Percentiles rank a stretch among this genome's conserved stretches.
These are phyloP conservation scores for Phytophthora sansomeana DNA, from an alignment of 352 stramenopile species.

Conservation along the genomic window DNA sequence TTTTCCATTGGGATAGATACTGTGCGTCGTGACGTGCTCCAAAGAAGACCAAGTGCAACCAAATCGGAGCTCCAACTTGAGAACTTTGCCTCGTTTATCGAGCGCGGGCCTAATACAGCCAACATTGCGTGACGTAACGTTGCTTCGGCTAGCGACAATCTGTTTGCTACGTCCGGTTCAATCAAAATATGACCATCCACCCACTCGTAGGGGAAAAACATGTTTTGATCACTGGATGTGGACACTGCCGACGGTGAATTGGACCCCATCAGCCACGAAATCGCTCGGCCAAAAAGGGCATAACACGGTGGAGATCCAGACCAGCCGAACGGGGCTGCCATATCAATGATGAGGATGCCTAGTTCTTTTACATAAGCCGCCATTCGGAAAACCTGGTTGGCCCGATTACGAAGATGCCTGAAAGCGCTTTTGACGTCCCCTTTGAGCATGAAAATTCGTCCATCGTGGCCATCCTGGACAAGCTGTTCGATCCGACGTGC, in stretches of 20 bases:
- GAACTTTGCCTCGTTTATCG: conserved; percentile 39
- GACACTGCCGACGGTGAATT: too few relatives aligned
- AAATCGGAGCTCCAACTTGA: conserved; percentile 6
- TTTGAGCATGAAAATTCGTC: conserved; percentile 10
- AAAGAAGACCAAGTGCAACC: conserved; percentile 19
- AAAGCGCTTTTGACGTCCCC: conserved; percentile 24
- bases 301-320: conserved; percentile 18
- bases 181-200: too few relatives aligned
- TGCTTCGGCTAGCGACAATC: too few relatives aligned
- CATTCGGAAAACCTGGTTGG: conserved; percentile 13
- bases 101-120: conserved; percentile 20
- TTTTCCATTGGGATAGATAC: conserved; percentile 33
- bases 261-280: conserved; percentile 14
- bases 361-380: conserved; percentile 7
- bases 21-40: conserved; percentile 10
- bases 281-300: conserved; percentile 10
- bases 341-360: conserved; percentile 5
- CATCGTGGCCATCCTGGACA: neutral
- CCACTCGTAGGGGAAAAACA: too few relatives aligned
- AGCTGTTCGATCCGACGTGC: conserved; percentile 18
- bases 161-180: too few relatives aligned
- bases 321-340: conserved; percentile 25
- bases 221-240: too few relatives aligned
- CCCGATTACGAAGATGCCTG: conserved; percentile 4
- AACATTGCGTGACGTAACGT: too few relatives aligned